Percentiles rank a stretch among this genome's conserved stretches.
Conservation (phyloP, 306 rosid species). For the Glycyrrhiza uralensis region DNA sequence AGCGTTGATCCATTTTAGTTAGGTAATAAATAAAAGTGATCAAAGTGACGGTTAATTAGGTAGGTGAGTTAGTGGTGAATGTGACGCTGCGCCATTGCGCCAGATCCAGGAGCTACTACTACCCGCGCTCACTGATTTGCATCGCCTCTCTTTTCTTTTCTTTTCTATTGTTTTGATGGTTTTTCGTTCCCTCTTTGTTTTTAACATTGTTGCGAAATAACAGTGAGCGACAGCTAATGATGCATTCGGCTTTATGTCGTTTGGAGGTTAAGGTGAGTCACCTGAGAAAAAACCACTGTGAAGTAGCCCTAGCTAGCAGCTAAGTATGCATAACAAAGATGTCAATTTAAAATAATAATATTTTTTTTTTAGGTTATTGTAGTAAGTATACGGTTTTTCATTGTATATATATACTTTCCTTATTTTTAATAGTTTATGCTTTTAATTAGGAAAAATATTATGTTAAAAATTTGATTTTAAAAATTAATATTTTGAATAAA, state of each 20-base stretch:
- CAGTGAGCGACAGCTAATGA: slow-evolving; percentile 40
- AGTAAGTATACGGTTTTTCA: too few relatives aligned
- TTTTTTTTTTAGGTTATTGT: too few relatives aligned
- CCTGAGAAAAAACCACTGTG: slow-evolving; percentile 2
- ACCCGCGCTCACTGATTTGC: slow-evolving; percentile 46
- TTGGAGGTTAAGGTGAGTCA: slow-evolving; percentile 19
- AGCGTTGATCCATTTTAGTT: slow-evolving; percentile 5
- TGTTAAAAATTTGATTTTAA: too few relatives aligned
- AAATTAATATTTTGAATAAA: too few relatives aligned
- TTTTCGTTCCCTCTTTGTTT: slow-evolving; percentile 12
- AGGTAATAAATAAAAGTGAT: not conserved
- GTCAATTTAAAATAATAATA: not conserved
- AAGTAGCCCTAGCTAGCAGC: slow-evolving; percentile 7
- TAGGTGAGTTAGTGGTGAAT: not conserved
- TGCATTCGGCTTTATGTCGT: slow-evolving; percentile 23
- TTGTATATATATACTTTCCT: too few relatives aligned
- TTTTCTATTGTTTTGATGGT: slow-evolving; percentile 14
- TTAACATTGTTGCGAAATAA: not conserved
- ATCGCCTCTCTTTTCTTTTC: not conserved
- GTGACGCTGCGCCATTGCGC: not conserved
- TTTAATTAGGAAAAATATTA: too few relatives aligned
- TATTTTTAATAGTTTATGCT: too few relatives aligned
- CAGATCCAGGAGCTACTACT: not conserved
- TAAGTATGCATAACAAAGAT: not conserved
- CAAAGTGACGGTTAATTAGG: slow-evolving; percentile 17